Conservation (phyloP, 768 basidiomycete genomes). For the Auricularia sp. region DNA sequence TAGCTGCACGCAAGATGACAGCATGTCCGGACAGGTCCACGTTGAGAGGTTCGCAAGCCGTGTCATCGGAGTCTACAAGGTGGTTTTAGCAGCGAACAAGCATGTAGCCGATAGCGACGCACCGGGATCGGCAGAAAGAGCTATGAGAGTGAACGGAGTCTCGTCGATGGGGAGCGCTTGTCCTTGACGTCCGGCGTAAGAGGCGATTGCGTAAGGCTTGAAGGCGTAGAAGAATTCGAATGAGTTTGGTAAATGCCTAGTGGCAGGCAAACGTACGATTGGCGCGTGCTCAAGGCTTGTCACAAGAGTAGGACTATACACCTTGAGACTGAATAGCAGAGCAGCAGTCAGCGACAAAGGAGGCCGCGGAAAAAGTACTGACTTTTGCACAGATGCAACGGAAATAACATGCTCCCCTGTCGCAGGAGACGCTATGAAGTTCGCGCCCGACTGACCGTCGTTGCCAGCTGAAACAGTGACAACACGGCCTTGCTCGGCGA, state of each 20-base stretch:
- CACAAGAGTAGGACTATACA: not conserved
- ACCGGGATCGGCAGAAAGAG: no score
- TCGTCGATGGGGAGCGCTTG: no score
- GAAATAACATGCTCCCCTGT: slow-evolving; percentile 4
- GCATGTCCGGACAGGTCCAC: not conserved
- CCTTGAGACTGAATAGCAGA: not conserved
- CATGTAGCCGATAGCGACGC: not conserved
- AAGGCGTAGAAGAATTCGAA: no score
- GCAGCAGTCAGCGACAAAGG: not conserved
- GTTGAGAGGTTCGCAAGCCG: not conserved
- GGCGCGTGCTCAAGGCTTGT: no score
- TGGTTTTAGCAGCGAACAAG: not conserved
- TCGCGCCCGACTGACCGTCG: slow-evolving; percentile 10
- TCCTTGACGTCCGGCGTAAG: no score
- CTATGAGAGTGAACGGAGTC: no score
- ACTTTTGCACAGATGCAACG: slow-evolving; percentile 7
- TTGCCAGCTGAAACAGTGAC: slow-evolving; percentile 56
- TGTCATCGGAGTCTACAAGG: not conserved
- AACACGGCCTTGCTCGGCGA: slow-evolving; percentile 46
- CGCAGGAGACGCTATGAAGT: not conserved
- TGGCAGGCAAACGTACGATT: no score
- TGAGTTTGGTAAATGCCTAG: no score
- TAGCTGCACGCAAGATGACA: not conserved
- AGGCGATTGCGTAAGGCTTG: no score
- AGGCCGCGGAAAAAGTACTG: not conserved